phyloP scores from a whole-genome alignment of 257 asterid genomes.

The Pogostemon cablin region DNA sequence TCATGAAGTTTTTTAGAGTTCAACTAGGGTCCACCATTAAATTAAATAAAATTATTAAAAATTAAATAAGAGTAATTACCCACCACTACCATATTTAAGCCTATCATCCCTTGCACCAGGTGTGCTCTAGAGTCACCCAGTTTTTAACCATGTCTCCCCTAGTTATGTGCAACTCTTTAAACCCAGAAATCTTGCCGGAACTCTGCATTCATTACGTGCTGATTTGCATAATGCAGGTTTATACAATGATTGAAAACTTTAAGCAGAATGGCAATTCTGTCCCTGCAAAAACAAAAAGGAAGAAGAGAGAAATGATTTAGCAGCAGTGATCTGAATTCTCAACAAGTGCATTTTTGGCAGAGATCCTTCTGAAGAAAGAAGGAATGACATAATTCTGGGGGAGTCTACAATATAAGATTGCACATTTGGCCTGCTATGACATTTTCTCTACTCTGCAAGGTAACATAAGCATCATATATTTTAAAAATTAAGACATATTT shows the following conservation, averaged over 20 bases:
- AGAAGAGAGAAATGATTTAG: slow-evolving; percentile 23
- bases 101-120: no score
- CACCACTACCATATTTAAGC: no score
- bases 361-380: slow-evolving; percentile 17
- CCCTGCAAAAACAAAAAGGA: slow-evolving; percentile 43
- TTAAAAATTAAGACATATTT: neutral
- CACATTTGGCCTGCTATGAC: neutral
- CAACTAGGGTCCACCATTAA: no score
- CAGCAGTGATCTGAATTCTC: slow-evolving; percentile 9
- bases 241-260: slow-evolving; percentile 72
- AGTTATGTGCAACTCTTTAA: neutral
- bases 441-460: slow-evolving; percentile 19
- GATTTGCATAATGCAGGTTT: slow-evolving; percentile 61
- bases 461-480: slow-evolving; percentile 6
- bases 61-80: no score
- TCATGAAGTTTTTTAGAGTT: no score
- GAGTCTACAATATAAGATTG: neutral
- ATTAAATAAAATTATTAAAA: no score
- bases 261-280: slow-evolving; percentile 50
- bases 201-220: slow-evolving; percentile 22
- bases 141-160: slow-evolving; percentile 13
- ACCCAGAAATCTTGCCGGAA: neutral
- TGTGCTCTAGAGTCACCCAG: neutral
- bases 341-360: neutral
- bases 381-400: neutral